Evolutionary conservation across 1,139 yeast species (phyloP).

Genomic region (Suhomyces yuchorum): DNA sequence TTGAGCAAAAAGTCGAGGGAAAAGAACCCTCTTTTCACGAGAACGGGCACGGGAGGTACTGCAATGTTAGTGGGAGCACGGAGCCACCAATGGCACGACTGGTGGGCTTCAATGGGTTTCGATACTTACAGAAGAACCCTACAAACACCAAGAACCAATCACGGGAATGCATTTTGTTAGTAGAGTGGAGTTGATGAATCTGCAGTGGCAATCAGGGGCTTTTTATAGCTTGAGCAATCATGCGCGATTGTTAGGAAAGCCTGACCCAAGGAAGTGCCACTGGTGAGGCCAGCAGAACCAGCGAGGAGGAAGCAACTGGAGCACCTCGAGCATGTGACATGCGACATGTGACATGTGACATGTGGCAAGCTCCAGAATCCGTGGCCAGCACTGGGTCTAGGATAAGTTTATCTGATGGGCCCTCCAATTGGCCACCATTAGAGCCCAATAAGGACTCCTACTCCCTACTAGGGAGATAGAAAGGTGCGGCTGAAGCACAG

Average conservation of each 20-base stretch:
- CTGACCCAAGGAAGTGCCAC: too few relatives aligned
- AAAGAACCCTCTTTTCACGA: conserved; percentile 71
- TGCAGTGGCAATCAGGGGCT: neutral
- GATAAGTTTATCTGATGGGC: too few relatives aligned
- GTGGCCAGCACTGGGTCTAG: too few relatives aligned
- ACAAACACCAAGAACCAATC: conserved; percentile 80
- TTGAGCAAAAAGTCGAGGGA: conserved; percentile 74
- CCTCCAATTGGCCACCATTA: too few relatives aligned
- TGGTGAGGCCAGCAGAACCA: too few relatives aligned
- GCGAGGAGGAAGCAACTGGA: too few relatives aligned
- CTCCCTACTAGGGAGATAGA: too few relatives aligned
- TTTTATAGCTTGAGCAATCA: conserved; percentile 10
- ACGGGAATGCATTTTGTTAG: conserved; percentile 55
- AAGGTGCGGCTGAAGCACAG: too few relatives aligned
- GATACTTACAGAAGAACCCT: conserved; percentile 56
- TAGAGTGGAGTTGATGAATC: neutral
- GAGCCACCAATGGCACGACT: neutral
- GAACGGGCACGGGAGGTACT: conserved; percentile 82
- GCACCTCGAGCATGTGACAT: too few relatives aligned
- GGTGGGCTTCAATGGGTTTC: neutral
- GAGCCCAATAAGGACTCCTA: too few relatives aligned
- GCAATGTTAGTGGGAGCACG: conserved; percentile 11
- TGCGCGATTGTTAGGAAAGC: neutral
- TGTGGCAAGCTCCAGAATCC: too few relatives aligned
- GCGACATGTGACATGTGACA: too few relatives aligned